A percentile compares a stretch with the other conserved stretches of the same genome.
Conservation (phyloP, 2,329 filamentous ascomycete species). For the Beauveria sp. region DNA sequence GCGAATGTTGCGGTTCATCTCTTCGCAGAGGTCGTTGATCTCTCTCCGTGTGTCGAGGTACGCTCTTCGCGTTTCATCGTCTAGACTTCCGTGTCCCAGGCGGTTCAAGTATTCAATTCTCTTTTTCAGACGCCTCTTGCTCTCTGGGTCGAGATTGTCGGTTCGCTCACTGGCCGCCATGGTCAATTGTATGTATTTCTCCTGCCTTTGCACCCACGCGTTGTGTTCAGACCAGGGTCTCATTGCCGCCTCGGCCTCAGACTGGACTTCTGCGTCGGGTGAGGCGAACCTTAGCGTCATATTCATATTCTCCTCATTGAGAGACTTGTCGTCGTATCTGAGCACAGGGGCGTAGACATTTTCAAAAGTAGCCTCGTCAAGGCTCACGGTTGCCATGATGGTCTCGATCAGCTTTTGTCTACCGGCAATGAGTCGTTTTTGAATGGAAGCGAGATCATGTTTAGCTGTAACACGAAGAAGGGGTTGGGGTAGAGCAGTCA, state of each 20-base stretch:
- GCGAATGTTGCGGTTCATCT: no score
- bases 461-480: background rate
- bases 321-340: background rate
- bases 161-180: background rate
- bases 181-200: background rate
- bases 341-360: background rate
- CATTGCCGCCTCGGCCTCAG: background rate
- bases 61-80: constrained; percentile 38
- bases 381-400: background rate
- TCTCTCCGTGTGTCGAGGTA: constrained; percentile 34
- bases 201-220: background rate
- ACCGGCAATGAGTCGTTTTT: background rate
- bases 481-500: background rate
- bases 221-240: background rate
- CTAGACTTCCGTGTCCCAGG: constrained; percentile 41
- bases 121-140: background rate
- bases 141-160: background rate
- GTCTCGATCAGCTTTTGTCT: background rate
- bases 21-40: no score
- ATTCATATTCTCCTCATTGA: background rate
- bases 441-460: background rate
- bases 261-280: background rate
- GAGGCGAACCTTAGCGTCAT: background rate
- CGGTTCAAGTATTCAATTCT: constrained; percentile 24
- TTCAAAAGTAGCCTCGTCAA: background rate